Conservation (phyloP, 257 asterid genomes). For the Knoxia roxburghii region DNA sequence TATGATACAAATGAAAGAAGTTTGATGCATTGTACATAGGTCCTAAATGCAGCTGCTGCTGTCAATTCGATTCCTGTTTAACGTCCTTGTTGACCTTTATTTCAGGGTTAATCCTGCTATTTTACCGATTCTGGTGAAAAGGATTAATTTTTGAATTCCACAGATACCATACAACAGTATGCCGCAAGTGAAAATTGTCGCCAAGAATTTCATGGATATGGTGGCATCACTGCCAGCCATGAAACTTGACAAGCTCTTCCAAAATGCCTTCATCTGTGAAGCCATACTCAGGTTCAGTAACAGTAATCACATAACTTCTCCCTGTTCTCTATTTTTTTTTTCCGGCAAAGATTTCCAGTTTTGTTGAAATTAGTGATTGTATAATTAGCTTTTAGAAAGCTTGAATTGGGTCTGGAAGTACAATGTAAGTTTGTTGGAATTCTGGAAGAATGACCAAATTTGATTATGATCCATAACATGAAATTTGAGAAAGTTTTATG, state of each 20-base stretch:
- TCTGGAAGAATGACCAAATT: background rate
- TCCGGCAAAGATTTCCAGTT: background rate
- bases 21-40: too few species aligned
- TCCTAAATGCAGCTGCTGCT: too few species aligned
- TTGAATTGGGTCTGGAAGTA: background rate
- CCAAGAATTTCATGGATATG: slow-evolving; percentile 97
- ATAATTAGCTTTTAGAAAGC: background rate
- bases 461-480: too few species aligned
- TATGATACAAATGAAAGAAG: too few species aligned
- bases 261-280: slow-evolving; percentile 84
- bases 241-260: slow-evolving; percentile 86
- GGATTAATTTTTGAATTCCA: background rate
- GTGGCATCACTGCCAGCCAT: slow-evolving; percentile 93
- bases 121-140: background rate
- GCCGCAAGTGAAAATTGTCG: slow-evolving; percentile 94
- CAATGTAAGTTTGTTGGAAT: background rate
- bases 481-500: too few species aligned
- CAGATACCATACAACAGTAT: slow-evolving; percentile 25
- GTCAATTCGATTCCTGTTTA: too few species aligned
- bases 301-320: too few species aligned
- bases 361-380: background rate
- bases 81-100: background rate
- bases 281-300: slow-evolving; percentile 79
- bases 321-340: background rate
- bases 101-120: background rate